A percentile compares a stretch with the other conserved stretches of the same genome.
phyloP scores from a whole-genome alignment of 257 asterid species.

The Nicotiana knightiana region DNA sequence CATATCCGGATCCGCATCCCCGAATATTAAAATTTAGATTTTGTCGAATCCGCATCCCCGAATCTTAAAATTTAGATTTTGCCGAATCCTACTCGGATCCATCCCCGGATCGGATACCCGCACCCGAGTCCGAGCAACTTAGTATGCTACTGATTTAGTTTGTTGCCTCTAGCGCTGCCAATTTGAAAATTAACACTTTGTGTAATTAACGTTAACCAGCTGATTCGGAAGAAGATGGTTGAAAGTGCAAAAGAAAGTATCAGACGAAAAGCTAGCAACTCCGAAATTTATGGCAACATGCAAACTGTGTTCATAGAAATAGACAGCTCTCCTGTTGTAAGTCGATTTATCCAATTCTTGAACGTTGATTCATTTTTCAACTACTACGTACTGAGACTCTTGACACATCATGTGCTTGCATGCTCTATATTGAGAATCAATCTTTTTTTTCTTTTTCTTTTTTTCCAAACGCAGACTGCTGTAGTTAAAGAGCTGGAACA shows the following conservation, averaged over 20 bases:
- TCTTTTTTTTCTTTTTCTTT: neutral
- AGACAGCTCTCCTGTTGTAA: conserved; percentile 35
- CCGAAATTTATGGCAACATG: conserved; percentile 52
- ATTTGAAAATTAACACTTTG: neutral
- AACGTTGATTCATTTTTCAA: too few species aligned
- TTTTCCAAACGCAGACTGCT: conserved; percentile 16
- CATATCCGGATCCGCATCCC: too few species aligned
- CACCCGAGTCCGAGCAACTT: too few species aligned
- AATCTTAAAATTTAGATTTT: too few species aligned
- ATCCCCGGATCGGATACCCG: too few species aligned
- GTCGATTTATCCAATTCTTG: neutral
- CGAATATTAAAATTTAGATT: too few species aligned
- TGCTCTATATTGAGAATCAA: too few species aligned
- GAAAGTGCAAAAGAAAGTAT: conserved; percentile 39
- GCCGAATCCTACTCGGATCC: too few species aligned
- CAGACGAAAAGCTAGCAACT: conserved; percentile 30
- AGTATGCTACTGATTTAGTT: neutral
- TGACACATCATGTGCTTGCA: neutral
- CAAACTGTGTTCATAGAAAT: conserved; percentile 43
- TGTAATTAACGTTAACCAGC: conserved; percentile 16
- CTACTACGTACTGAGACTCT: neutral
- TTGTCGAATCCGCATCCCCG: too few species aligned
- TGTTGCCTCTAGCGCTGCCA: too few species aligned
- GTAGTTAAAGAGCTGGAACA: conserved; percentile 37
- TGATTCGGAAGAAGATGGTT: conserved; percentile 44